Percentiles rank a stretch among this genome's conserved stretches.
These are phyloP conservation scores for Paracoccidioides brasiliensis DNA, from an alignment of 2,329 filamentous ascomycete species.

Conservation along the genomic window DNA sequence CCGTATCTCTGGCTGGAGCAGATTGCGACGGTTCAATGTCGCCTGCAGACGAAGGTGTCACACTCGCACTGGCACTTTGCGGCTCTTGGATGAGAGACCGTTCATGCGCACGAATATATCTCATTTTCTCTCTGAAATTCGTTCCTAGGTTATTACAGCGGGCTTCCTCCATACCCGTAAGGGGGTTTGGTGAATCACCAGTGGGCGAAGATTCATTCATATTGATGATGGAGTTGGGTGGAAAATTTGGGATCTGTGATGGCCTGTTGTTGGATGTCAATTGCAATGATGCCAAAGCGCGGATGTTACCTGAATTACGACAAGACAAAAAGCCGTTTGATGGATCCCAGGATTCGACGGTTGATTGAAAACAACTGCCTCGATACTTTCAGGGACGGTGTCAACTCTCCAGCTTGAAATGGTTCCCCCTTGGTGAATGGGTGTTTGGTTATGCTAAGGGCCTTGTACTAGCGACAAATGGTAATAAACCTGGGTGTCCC, in stretches of 20 bases:
- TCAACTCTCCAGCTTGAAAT: neutral
- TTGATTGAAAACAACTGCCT: neutral
- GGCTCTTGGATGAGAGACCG: conserved; percentile 14
- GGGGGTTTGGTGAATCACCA: neutral
- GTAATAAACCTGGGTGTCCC: neutral
- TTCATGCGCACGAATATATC: conserved; percentile 19
- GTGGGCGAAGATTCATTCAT: conserved; percentile 2
- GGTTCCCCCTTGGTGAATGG: neutral
- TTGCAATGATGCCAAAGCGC: neutral
- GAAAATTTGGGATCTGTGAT: neutral
- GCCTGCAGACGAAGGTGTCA: conserved; percentile 30
- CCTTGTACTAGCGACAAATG: neutral
- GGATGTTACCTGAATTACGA: neutral
- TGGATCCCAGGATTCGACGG: neutral
- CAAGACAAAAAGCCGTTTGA: too few relatives aligned
- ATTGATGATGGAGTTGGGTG: neutral
- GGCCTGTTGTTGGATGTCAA: neutral
- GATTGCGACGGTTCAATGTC: conserved; percentile 26
- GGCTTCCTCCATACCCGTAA: conserved; percentile 8
- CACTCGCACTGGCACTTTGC: conserved; percentile 17
- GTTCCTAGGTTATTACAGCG: conserved; percentile 19
- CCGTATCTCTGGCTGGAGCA: conserved; percentile 18
- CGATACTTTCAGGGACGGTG: neutral
- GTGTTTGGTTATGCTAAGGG: neutral
- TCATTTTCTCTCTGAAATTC: conserved; percentile 21